A percentile compares a stretch with the other conserved stretches of the same genome.
Evolutionary conservation across 2,329 filamentous ascomycete genomes (phyloP).

Genomic region (Blastomyces parvus): DNA sequence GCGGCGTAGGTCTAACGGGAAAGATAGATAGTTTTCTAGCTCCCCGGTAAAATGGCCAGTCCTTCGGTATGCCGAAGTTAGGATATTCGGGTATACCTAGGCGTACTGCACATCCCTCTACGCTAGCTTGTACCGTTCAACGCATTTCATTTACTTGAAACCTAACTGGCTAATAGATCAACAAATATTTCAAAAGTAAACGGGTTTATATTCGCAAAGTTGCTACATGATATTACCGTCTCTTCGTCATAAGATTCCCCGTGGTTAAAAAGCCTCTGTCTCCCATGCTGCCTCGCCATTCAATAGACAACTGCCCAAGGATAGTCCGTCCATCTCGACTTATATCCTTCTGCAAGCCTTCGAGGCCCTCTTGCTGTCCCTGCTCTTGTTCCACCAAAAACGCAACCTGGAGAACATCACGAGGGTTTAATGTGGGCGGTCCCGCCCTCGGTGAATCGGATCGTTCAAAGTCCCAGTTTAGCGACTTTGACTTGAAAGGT

Average conservation of each 20-base stretch:
- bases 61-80: background rate
- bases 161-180: background rate
- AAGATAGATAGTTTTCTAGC: background rate
- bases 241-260: constrained; percentile 56
- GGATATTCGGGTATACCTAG: background rate
- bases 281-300: constrained; percentile 85
- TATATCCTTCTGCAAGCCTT: constrained; percentile 44
- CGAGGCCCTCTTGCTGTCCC: constrained; percentile 38
- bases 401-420: constrained; percentile 56
- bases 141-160: background rate
- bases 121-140: background rate
- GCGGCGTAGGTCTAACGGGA: background rate
- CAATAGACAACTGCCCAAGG: constrained; percentile 73
- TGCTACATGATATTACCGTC: constrained; percentile 19
- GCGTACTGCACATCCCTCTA: background rate
- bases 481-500: constrained; percentile 44
- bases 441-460: constrained; percentile 24
- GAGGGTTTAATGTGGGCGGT: constrained; percentile 46
- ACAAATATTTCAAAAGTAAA: background rate
- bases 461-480: constrained; percentile 46
- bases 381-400: constrained; percentile 51
- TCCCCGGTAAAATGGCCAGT: background rate
- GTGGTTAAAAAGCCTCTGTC: constrained; percentile 81
- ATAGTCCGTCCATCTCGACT: constrained; percentile 46
- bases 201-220: background rate